These are phyloP conservation scores for Avicennia marina DNA, from an alignment of 257 asterid species.

Conservation along the genomic window DNA sequence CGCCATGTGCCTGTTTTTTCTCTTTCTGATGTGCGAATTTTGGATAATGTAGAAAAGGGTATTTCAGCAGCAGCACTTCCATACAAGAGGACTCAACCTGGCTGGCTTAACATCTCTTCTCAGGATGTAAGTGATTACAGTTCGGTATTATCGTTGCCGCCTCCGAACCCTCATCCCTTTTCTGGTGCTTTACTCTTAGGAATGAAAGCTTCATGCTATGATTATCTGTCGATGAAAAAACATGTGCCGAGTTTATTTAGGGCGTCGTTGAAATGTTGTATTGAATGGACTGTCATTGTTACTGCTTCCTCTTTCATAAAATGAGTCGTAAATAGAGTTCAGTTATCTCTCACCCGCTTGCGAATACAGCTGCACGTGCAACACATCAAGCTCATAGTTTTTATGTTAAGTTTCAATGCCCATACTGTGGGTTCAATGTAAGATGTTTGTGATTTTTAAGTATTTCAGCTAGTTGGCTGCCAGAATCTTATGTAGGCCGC, in stretches of 20 bases:
- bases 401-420: background rate
- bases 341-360: background rate
- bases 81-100: slow-evolving; percentile 59
- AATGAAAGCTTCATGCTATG: background rate
- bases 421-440: background rate
- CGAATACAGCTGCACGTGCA: background rate
- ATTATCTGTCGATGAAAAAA: background rate
- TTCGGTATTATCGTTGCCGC: too few relatives aligned
- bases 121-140: slow-evolving; percentile 29
- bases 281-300: background rate
- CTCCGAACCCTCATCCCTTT: background rate
- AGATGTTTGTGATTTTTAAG: background rate
- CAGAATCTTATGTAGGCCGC: background rate
- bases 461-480: background rate
- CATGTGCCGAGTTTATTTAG: background rate
- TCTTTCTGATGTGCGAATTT: background rate
- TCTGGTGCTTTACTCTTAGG: background rate
- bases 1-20: background rate
- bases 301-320: background rate
- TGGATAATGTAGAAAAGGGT: slow-evolving; percentile 45
- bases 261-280: background rate
- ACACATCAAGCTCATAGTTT: too few relatives aligned
- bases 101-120: slow-evolving; percentile 52
- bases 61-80: slow-evolving; percentile 65
- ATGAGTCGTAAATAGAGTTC: background rate